These are phyloP conservation scores for Euphrasia arctica DNA, from an alignment of 305 asterid genomes.

Conservation along the genomic window DNA sequence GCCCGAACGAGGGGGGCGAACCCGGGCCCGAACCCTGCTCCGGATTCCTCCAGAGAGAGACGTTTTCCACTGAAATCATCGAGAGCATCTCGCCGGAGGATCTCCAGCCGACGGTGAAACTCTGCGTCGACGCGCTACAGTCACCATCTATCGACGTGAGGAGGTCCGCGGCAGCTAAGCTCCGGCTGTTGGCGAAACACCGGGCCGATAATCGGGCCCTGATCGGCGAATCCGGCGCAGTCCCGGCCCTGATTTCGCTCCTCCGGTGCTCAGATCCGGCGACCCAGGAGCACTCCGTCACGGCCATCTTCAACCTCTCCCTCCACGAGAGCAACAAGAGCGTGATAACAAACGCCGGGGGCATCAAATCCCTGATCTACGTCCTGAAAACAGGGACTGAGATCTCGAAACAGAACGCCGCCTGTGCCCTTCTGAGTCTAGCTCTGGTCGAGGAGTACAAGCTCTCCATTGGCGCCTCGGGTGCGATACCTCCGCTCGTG, in stretches of 20 bases:
- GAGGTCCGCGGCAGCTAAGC: conserved; percentile 1
- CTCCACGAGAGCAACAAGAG: neutral
- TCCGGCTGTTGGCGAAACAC: neutral
- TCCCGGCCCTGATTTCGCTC: neutral
- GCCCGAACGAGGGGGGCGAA: neutral
- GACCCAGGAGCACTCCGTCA: neutral
- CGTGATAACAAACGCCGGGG: neutral
- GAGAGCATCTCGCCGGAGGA: conserved; percentile 1
- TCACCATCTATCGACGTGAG: neutral
- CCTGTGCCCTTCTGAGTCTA: neutral
- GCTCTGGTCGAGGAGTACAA: neutral
- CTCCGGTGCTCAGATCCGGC: neutral
- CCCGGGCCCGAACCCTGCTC: neutral
- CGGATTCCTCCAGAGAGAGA: conserved; percentile 4
- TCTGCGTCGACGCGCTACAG: neutral
- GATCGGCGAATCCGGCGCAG: neutral
- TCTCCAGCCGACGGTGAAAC: conserved; percentile 1
- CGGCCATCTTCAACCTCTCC: neutral
- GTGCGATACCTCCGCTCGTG: neutral
- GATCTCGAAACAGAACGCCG: neutral
- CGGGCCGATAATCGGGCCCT: neutral
- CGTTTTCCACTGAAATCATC: neutral
- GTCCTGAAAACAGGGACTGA: conserved; percentile 1
- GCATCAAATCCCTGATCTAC: neutral
- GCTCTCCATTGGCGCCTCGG: neutral